phyloP scores from a whole-genome alignment of 1,284 basidiomycete genomes.

The Pholiota adiposa region DNA sequence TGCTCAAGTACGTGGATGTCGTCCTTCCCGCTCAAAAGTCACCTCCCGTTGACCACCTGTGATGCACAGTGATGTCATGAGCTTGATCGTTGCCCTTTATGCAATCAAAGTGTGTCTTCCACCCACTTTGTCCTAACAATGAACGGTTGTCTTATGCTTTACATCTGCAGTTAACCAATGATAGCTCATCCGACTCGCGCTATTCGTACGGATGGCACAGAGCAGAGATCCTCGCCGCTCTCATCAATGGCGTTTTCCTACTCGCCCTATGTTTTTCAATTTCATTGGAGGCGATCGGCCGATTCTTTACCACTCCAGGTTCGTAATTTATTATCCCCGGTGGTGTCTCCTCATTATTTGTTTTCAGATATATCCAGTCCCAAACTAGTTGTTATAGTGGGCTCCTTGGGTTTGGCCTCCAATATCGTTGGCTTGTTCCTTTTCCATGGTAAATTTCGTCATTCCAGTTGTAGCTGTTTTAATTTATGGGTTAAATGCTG shows the following conservation, averaged over 20 bases:
- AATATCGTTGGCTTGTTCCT: slow-evolving; percentile 95
- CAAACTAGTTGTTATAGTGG: slow-evolving; percentile 88
- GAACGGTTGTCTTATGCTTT: background rate
- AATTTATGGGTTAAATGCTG: background rate
- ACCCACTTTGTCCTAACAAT: background rate
- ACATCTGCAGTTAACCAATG: slow-evolving; percentile 52
- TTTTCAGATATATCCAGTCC: slow-evolving; percentile 87
- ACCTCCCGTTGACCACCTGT: slow-evolving; percentile 15
- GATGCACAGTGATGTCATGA: slow-evolving; percentile 85
- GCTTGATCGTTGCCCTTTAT: slow-evolving; percentile 93
- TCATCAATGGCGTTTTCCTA: slow-evolving; percentile 97
- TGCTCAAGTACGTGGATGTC: slow-evolving; percentile 80
- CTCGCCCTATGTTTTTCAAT: slow-evolving; percentile 95
- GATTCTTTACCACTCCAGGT: slow-evolving; percentile 89
- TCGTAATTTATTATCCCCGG: slow-evolving; percentile 23
- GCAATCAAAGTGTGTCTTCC: slow-evolving; percentile 79
- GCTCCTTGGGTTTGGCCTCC: slow-evolving; percentile 86
- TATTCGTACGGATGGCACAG: slow-evolving; percentile 98
- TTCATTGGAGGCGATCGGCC: slow-evolving; percentile 89
- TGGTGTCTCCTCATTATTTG: slow-evolving; percentile 11
- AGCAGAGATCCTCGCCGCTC: slow-evolving; percentile 95
- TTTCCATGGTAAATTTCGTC: slow-evolving; percentile 82
- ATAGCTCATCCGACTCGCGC: slow-evolving; percentile 53
- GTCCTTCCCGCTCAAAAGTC: slow-evolving; percentile 1
- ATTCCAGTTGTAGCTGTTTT: background rate